Evolutionary conservation across 2,329 filamentous ascomycete species (phyloP).

Genomic region (Aaosphaeria pasadenensis): DNA sequence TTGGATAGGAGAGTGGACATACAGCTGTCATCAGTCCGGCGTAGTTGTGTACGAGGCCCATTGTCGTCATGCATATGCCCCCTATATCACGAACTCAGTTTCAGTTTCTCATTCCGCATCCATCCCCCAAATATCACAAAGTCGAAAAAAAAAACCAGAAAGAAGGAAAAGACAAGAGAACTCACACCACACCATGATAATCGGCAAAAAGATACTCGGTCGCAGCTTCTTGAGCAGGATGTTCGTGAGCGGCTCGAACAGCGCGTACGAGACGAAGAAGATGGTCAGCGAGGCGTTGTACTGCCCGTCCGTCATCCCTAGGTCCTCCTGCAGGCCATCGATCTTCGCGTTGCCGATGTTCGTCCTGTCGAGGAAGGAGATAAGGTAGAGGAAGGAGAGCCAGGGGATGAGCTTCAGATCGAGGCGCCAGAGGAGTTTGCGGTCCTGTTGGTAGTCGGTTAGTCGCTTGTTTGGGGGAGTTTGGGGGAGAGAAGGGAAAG

Average conservation of each 20-base stretch:
- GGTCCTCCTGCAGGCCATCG: slow-evolving; percentile 55
- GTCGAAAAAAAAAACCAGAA: no score
- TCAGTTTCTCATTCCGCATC: background rate
- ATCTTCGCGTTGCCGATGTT: slow-evolving; percentile 74
- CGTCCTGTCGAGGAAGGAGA: slow-evolving; percentile 68
- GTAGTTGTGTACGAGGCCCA: slow-evolving; percentile 64
- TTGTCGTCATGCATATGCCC: slow-evolving; percentile 68
- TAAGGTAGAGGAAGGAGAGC: slow-evolving; percentile 69
- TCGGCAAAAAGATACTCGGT: slow-evolving; percentile 76
- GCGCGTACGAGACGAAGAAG: slow-evolving; percentile 82
- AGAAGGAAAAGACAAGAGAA: background rate
- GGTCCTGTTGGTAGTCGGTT: slow-evolving; percentile 48
- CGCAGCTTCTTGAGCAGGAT: slow-evolving; percentile 72
- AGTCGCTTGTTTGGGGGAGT: background rate
- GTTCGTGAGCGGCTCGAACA: slow-evolving; percentile 78
- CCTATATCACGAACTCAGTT: slow-evolving; percentile 42
- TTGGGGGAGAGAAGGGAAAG: no score
- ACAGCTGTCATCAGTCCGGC: slow-evolving; percentile 62
- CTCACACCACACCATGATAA: slow-evolving; percentile 63
- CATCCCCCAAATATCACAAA: no score
- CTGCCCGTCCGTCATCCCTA: slow-evolving; percentile 60
- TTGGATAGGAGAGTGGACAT: slow-evolving; percentile 3
- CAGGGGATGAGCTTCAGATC: slow-evolving; percentile 62
- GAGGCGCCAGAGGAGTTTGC: slow-evolving; percentile 60
- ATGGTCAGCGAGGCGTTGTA: slow-evolving; percentile 77